Conservation (phyloP, 1,139 yeast genomes). For the Debaryomycetaceae sp. region DNA sequence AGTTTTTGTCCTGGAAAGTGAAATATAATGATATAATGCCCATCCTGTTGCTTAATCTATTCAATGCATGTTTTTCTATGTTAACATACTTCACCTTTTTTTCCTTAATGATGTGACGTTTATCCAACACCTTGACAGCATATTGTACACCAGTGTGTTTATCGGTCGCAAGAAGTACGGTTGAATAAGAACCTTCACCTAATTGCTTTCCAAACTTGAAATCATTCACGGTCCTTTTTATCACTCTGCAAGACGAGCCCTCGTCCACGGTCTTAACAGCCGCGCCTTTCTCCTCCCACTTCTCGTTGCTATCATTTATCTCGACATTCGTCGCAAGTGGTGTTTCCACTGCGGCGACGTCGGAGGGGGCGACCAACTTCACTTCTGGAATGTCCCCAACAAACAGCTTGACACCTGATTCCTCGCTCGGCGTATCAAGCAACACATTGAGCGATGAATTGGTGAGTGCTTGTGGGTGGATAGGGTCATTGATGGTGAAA, state of each 20-base stretch:
- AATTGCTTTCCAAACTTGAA: slow-evolving; percentile 82
- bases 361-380: slow-evolving; percentile 2
- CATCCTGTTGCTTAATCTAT: slow-evolving; percentile 63
- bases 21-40: slow-evolving; percentile 87
- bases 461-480: slow-evolving; percentile 19
- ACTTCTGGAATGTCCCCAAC: slow-evolving; percentile 4
- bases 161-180: slow-evolving; percentile 85
- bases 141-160: slow-evolving; percentile 67
- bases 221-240: slow-evolving; percentile 71
- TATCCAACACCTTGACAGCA: slow-evolving; percentile 90
- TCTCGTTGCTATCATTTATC: slow-evolving; percentile 6
- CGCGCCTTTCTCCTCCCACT: slow-evolving; percentile 41
- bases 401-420: slow-evolving; percentile 13
- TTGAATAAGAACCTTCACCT: slow-evolving; percentile 96
- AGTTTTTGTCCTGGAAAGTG: slow-evolving; percentile 89
- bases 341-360: neutral
- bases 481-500: slow-evolving; percentile 19
- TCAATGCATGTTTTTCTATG: slow-evolving; percentile 90
- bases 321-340: neutral
- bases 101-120: slow-evolving; percentile 91
- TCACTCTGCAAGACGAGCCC: slow-evolving; percentile 19
- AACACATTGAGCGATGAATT: slow-evolving; percentile 39
- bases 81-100: slow-evolving; percentile 94
- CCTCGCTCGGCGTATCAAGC: slow-evolving; percentile 27
- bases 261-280: slow-evolving; percentile 28